These are phyloP conservation scores for Lasiosphaeris hirsuta DNA, from an alignment of 495 filamentous ascomycete species.

Conservation along the genomic window DNA sequence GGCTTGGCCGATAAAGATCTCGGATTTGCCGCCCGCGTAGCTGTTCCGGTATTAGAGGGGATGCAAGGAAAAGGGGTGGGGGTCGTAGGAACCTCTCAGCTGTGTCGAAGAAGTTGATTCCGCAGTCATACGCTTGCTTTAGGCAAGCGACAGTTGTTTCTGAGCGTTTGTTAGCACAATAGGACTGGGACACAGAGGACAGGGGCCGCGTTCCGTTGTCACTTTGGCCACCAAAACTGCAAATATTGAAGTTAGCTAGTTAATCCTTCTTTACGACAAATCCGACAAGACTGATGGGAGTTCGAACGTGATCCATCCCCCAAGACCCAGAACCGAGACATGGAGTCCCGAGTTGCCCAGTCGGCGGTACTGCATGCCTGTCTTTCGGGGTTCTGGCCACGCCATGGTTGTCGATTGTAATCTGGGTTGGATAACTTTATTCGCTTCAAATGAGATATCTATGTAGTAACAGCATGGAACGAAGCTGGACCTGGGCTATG, in stretches of 20 bases:
- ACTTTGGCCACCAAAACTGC: constrained; percentile 43
- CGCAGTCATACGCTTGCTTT: constrained; percentile 66
- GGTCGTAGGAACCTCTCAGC: constrained; percentile 42
- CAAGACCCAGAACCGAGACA: constrained; percentile 59
- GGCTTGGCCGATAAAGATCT: constrained; percentile 56
- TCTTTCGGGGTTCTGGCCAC: constrained; percentile 30
- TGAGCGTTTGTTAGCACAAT: constrained; percentile 17
- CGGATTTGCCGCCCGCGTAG: constrained; percentile 50
- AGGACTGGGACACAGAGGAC: not conserved
- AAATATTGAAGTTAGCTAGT: too few species aligned
- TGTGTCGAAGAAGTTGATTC: constrained; percentile 58
- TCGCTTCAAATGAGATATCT: too few species aligned
- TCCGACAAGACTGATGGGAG: too few species aligned
- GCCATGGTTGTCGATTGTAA: constrained; percentile 11
- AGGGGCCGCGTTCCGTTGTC: constrained; percentile 11
- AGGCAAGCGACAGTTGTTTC: constrained; percentile 60
- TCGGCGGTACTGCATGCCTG: constrained; percentile 48
- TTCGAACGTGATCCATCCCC: constrained; percentile 54
- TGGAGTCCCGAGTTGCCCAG: constrained; percentile 62
- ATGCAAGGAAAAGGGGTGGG: not conserved
- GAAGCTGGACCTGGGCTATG: too few species aligned
- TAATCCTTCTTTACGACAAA: too few species aligned
- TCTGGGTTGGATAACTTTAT: too few species aligned
- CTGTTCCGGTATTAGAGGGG: constrained; percentile 13
- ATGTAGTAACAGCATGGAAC: too few species aligned